These are phyloP conservation scores for Coniochaeta sp. DNA, from an alignment of 2,329 filamentous ascomycete genomes.

Conservation along the genomic window DNA sequence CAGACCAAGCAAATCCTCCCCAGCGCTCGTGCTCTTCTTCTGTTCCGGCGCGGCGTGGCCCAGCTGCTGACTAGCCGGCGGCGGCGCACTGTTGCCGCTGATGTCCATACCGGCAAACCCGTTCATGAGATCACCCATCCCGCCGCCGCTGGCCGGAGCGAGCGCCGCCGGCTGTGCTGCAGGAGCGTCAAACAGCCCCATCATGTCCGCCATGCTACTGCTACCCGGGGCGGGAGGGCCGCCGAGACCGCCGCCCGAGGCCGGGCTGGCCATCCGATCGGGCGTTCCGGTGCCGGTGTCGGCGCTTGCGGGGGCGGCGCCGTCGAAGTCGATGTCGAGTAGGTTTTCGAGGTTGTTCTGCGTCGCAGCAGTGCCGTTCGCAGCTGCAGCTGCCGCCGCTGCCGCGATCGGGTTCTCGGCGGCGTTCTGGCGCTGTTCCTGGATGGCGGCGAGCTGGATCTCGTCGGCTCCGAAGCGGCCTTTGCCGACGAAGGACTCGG, in stretches of 20 bases:
- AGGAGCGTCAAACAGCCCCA: constrained; percentile 64
- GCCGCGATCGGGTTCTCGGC: constrained; percentile 92
- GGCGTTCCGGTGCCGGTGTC: constrained; percentile 57
- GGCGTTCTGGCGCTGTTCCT: constrained; percentile 88
- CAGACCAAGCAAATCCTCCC: constrained; percentile 55
- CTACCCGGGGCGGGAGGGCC: constrained; percentile 24
- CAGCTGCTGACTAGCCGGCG: constrained; percentile 49
- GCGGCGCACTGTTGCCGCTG: constrained; percentile 54
- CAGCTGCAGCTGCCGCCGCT: constrained; percentile 63
- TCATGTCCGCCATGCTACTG: constrained; percentile 54
- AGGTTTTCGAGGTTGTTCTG: constrained; percentile 87
- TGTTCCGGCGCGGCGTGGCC: constrained; percentile 32
- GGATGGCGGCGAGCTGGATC: constrained; percentile 90
- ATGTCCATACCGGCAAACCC: constrained; percentile 81
- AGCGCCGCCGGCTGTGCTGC: constrained; percentile 38
- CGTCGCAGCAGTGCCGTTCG: constrained; percentile 43
- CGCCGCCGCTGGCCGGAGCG: constrained; percentile 23
- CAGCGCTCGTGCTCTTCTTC: constrained; percentile 42
- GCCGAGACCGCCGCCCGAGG: constrained; percentile 17
- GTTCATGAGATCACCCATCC: constrained; percentile 82
- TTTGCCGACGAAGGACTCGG: constrained; percentile 95
- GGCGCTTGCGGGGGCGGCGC: constrained; percentile 80
- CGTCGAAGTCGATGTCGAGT: constrained; percentile 66
- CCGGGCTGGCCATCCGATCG: constrained; percentile 60
- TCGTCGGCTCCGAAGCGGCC: constrained; percentile 90